These are phyloP conservation scores for Cubamyces lactineus DNA, from an alignment of 768 basidiomycete genomes.

Conservation along the genomic window DNA sequence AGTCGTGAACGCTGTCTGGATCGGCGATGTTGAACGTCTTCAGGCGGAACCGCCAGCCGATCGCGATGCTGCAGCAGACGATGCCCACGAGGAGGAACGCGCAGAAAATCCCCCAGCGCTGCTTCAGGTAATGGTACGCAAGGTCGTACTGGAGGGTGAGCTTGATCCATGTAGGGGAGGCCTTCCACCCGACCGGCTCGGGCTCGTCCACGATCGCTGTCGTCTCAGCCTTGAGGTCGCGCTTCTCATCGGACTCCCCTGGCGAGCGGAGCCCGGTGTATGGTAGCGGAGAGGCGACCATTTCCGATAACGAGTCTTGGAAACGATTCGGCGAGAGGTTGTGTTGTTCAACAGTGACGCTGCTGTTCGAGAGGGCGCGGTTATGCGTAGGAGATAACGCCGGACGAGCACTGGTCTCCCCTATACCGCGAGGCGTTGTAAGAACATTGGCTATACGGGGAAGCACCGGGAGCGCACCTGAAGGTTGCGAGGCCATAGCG, in stretches of 20 bases:
- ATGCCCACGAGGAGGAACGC: conserved; percentile 7
- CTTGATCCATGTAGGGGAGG: background rate
- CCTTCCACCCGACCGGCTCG: background rate
- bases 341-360: background rate
- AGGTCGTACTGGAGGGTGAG: background rate
- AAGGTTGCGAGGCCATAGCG: background rate
- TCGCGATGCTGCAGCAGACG: conserved; percentile 15
- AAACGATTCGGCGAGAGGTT: background rate
- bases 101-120: conserved; percentile 11
- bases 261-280: background rate
- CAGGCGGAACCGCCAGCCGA: conserved; percentile 23
- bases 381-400: background rate
- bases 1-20: conserved; percentile 1
- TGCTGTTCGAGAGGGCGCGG: conserved; percentile 3
- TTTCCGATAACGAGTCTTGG: background rate
- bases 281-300: background rate
- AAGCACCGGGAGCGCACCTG: background rate
- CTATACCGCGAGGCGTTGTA: background rate
- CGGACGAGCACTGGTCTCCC: background rate
- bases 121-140: conserved; percentile 7
- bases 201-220: background rate
- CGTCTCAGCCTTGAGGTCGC: background rate
- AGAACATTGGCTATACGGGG: background rate
- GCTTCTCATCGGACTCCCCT: background rate
- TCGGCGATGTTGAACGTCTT: conserved; percentile 22